These are phyloP conservation scores for Ampelocalamus luodianensis DNA, from an alignment of 176 grass and related monocot species.

Conservation along the genomic window DNA sequence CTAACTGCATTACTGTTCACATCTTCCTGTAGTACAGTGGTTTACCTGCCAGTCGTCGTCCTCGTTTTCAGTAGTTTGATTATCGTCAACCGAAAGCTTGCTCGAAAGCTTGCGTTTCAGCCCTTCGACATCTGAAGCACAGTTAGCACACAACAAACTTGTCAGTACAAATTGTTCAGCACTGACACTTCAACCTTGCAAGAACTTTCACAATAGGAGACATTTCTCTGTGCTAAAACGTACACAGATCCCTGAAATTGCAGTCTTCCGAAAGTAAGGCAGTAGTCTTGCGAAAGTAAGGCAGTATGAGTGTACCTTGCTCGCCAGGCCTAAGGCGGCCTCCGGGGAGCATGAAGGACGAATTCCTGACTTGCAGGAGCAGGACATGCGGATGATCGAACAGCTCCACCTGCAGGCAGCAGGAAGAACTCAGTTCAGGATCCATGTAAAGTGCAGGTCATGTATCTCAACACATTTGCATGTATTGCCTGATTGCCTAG, in stretches of 20 bases:
- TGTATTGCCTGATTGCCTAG: not conserved
- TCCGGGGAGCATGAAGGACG: constrained; percentile 60
- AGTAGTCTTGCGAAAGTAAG: not conserved
- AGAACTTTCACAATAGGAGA: not conserved
- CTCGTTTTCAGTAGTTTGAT: not conserved
- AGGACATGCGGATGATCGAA: constrained; percentile 63
- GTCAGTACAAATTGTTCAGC: not conserved
- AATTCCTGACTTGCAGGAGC: constrained; percentile 74
- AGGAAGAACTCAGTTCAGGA: not conserved
- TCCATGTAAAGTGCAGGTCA: not conserved
- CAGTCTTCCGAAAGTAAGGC: not conserved
- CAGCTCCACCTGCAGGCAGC: constrained; percentile 54
- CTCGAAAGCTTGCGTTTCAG: constrained; percentile 71
- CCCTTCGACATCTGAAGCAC: constrained; percentile 53
- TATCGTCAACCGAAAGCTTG: constrained; percentile 37
- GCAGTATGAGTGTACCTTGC: constrained; percentile 39
- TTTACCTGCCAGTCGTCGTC: constrained; percentile 62
- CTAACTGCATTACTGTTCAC: not conserved
- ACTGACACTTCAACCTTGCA: not conserved
- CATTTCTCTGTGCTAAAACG: not conserved
- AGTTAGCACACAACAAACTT: not conserved
- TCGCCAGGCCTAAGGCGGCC: constrained; percentile 60
- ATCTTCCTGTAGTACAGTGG: not conserved
- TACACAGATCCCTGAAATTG: not conserved
- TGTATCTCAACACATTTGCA: too few species aligned